These are phyloP conservation scores for Candida nitratophila DNA, from an alignment of 805 yeast genomes.

Conservation along the genomic window DNA sequence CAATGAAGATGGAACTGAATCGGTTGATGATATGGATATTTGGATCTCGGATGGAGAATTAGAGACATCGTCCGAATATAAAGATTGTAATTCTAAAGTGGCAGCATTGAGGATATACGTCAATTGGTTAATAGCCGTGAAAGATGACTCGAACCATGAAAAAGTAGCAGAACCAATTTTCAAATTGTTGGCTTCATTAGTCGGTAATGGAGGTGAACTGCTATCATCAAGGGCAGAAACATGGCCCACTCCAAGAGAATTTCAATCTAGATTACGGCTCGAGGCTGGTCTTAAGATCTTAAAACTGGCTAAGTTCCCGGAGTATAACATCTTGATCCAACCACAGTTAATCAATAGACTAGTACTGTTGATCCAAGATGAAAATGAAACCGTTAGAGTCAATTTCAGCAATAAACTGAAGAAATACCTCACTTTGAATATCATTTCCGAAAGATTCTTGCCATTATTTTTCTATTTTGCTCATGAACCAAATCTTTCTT, in stretches of 20 bases:
- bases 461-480: constrained; percentile 69
- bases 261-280: constrained; percentile 55
- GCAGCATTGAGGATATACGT: constrained; percentile 48
- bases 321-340: constrained; percentile 44
- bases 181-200: constrained; percentile 57
- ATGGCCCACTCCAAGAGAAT: constrained; percentile 56
- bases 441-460: constrained; percentile 57
- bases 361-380: constrained; percentile 61
- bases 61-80: constrained; percentile 3
- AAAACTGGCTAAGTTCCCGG: constrained; percentile 52
- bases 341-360: constrained; percentile 46
- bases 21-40: constrained; percentile 38
- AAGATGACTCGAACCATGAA: constrained; percentile 30
- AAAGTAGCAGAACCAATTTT: constrained; percentile 55
- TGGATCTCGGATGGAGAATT: constrained; percentile 23
- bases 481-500: constrained; percentile 54
- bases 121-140: constrained; percentile 44
- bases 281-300: constrained; percentile 61
- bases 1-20: constrained; percentile 22
- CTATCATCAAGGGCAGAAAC: constrained; percentile 35
- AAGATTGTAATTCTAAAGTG: constrained; percentile 19
- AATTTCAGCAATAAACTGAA: constrained; percentile 44
- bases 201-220: constrained; percentile 76
- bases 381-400: constrained; percentile 47
- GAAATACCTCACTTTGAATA: constrained; percentile 40